phyloP scores from a whole-genome alignment of 108 stramenopile species.

The Seminavis robusta region DNA sequence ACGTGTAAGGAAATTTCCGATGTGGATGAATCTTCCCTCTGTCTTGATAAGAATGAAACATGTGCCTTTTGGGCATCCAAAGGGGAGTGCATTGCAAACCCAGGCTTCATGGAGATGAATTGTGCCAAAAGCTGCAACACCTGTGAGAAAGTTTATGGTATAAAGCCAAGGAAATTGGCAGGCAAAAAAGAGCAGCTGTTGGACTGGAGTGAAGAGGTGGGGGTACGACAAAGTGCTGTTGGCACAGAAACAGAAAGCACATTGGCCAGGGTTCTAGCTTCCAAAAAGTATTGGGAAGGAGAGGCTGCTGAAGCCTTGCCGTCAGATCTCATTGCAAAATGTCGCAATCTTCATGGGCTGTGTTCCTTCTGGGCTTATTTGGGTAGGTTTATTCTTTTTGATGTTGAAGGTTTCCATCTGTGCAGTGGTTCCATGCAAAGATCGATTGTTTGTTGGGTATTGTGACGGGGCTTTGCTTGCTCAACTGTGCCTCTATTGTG shows the following conservation, averaged over 20 bases:
- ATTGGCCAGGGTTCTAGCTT: slow-evolving; percentile 41
- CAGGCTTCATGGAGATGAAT: slow-evolving; percentile 39
- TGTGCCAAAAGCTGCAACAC: slow-evolving; percentile 23
- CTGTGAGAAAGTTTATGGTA: slow-evolving; percentile 5
- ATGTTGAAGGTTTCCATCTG: too few relatives aligned
- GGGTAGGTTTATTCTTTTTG: too few relatives aligned
- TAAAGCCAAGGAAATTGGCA: too few relatives aligned
- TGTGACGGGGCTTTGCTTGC: too few relatives aligned
- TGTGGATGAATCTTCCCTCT: slow-evolving; percentile 25
- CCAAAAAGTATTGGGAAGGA: slow-evolving; percentile 63
- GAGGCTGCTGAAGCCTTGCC: slow-evolving; percentile 43
- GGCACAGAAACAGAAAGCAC: slow-evolving; percentile 38
- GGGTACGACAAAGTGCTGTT: slow-evolving; percentile 46
- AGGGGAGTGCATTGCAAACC: slow-evolving; percentile 59
- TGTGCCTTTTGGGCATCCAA: slow-evolving; percentile 57
- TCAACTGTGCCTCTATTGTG: too few relatives aligned
- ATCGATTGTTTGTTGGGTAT: too few relatives aligned
- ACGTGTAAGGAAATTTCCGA: slow-evolving; percentile 16
- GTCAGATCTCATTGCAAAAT: slow-evolving; percentile 31
- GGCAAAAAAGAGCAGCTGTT: slow-evolving; percentile 30
- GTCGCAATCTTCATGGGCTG: slow-evolving; percentile 53
- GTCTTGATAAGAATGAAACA: slow-evolving; percentile 37
- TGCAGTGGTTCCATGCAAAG: too few relatives aligned
- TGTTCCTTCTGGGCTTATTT: slow-evolving; percentile 82
- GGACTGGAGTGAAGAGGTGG: slow-evolving; percentile 41